Evolutionary conservation across 768 basidiomycete species (phyloP), one percentile per base, ranked within the genome.

Genomic region (Tricholoma sp.): DNA sequence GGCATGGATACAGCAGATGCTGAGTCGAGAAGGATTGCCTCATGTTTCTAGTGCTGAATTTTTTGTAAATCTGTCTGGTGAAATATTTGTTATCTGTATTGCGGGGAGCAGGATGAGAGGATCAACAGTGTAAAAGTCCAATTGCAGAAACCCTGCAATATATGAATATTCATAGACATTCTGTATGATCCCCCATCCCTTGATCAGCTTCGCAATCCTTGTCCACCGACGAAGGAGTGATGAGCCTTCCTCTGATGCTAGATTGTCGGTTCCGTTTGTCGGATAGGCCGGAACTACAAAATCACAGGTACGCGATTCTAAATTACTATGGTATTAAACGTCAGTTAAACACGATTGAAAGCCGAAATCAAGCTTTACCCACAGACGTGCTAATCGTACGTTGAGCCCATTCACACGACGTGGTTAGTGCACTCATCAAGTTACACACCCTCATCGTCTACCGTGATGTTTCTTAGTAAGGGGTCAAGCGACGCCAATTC

Each of bases 401-500:
- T 18, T 2, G 47, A 50, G 6, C 7, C 8, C 14, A 4, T 29
- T 29, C 27, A n/a, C 24, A 14, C n/a, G 29, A 50, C 5, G 27
- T 16, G 31, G n/a, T 8, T 2, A 18, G 12, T 24, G 46, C 16
- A 4, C 5, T 46, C 22, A 22, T 24, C 22, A 50, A n/a, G 3
- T 31, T 50, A 50, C 24, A 24, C 4, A 6, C 45, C 45, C 46
- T 50, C 47, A 5, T 50, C 47, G 8, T 50, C 47, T 7, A 29
- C 47, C 9, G 64, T 71, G 47, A 83, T 76, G 61, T 87, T 89
- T 43, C 86, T 76, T 54, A 93, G 74, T 32, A 91, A 67, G 24
- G 91, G 91, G 70, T 91, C 89, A 46, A 94, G 78, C 22, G 89
- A 88, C 16, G 87, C 84, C 35, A 94, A 74, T 70, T 94, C 91